Evolutionary conservation across 345 rosid genomes (phyloP).

Genomic region (Aquilaria yunnanensis): DNA sequence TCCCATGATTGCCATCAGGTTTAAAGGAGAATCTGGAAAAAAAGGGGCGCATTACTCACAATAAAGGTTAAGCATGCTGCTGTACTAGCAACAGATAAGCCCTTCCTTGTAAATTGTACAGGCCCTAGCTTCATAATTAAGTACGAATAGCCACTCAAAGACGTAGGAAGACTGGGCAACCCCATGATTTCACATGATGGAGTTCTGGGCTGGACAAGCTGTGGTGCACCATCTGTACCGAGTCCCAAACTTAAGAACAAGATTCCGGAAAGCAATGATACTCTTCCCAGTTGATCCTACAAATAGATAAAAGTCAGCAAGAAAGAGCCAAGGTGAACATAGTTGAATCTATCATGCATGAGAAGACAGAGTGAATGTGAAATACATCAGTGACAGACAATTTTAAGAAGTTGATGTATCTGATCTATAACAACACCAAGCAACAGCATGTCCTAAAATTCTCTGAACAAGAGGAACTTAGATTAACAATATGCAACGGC

Average conservation of each 20-base stretch:
- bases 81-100: conserved; percentile 91
- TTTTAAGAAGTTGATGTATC: background rate
- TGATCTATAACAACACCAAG: background rate
- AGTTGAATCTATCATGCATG: too few species aligned
- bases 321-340: conserved; percentile 1
- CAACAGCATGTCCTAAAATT: too few species aligned
- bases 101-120: conserved; percentile 82
- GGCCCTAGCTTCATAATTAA: conserved; percentile 80
- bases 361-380: too few species aligned
- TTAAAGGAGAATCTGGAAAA: background rate
- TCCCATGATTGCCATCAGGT: background rate
- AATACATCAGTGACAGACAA: background rate
- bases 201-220: conserved; percentile 78
- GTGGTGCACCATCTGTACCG: conserved; percentile 84
- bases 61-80: conserved; percentile 89
- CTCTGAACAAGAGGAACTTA: too few species aligned
- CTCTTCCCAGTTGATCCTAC: conserved; percentile 94
- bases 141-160: conserved; percentile 72
- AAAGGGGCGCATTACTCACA: conserved; percentile 34
- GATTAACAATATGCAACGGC: too few species aligned
- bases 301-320: conserved; percentile 11
- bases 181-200: conserved; percentile 61
- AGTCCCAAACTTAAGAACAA: conserved; percentile 73
- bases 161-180: conserved; percentile 69
- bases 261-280: conserved; percentile 76